Conservation (phyloP, 2,329 filamentous ascomycete genomes). For the Aspergillus sp. region DNA sequence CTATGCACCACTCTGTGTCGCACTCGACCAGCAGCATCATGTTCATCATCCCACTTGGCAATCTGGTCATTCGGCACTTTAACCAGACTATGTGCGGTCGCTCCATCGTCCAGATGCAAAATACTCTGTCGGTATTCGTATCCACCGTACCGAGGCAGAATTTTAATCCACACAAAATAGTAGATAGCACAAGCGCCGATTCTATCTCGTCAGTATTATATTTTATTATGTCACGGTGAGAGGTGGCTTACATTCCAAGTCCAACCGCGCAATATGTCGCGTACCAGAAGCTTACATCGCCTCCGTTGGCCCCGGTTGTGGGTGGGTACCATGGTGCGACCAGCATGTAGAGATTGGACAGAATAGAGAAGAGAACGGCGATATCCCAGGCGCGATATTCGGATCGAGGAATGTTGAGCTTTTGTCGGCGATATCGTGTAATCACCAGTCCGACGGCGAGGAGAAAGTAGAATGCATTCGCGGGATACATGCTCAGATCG, state of each 20-base stretch:
- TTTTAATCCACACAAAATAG: slow-evolving; percentile 55
- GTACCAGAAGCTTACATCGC: slow-evolving; percentile 70
- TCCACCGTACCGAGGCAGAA: slow-evolving; percentile 49
- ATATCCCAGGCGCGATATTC: slow-evolving; percentile 58
- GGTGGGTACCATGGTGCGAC: slow-evolving; percentile 71
- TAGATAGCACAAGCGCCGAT: slow-evolving; percentile 52
- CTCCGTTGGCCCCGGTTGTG: slow-evolving; percentile 52
- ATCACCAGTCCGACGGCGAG: slow-evolving; percentile 56
- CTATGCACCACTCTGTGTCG: neutral
- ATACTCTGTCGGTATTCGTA: slow-evolving; percentile 56
- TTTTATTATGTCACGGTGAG: neutral
- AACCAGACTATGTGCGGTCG: slow-evolving; percentile 47
- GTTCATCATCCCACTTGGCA: slow-evolving; percentile 53
- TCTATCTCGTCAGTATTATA: slow-evolving; percentile 25
- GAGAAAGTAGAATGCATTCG: slow-evolving; percentile 53
- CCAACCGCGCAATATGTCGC: slow-evolving; percentile 64
- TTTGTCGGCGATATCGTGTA: slow-evolving; percentile 51
- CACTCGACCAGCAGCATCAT: slow-evolving; percentile 45
- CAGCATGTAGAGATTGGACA: slow-evolving; percentile 58
- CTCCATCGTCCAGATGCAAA: slow-evolving; percentile 46
- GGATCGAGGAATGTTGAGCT: slow-evolving; percentile 43
- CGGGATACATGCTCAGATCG: slow-evolving; percentile 56
- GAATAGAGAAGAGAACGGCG: slow-evolving; percentile 55
- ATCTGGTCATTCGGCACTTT: slow-evolving; percentile 51
- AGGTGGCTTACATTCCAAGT: slow-evolving; percentile 54